A percentile compares a stretch with the other conserved stretches of the same genome.
phyloP scores from a whole-genome alignment of 306 rosid species.

The Dryas drummondii region DNA sequence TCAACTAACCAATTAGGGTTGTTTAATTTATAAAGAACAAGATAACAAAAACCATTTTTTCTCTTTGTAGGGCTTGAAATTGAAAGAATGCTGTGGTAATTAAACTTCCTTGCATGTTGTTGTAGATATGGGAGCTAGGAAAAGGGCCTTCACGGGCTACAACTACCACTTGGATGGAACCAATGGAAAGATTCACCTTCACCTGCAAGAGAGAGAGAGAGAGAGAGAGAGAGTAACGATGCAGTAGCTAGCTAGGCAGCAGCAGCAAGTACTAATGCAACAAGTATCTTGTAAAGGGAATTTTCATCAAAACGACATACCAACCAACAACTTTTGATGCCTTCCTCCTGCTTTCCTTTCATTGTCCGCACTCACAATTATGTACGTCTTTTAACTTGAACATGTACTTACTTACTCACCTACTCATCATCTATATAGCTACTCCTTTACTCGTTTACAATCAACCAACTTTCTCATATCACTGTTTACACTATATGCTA shows the following conservation, averaged over 20 bases:
- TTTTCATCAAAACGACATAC: conserved; percentile 5
- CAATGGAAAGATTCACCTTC: conserved; percentile 20
- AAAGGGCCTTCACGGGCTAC: conserved; percentile 24
- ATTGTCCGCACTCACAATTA: conserved; percentile 8
- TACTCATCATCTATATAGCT: not conserved
- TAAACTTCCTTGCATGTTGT: conserved; percentile 6
- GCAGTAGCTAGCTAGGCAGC: not conserved
- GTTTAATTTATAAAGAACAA: conserved; percentile 1
- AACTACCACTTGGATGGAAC: conserved; percentile 6
- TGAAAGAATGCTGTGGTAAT: not conserved
- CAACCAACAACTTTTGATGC: conserved; percentile 23
- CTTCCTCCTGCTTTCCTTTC: conserved; percentile 22
- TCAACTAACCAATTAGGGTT: not conserved
- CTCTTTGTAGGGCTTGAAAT: not conserved
- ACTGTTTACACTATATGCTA: too few species aligned
- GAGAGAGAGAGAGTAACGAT: not conserved
- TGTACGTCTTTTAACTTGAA: not conserved
- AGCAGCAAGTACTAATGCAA: not conserved
- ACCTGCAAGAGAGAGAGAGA: not conserved
- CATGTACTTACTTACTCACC: not conserved
- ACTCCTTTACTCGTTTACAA: too few species aligned
- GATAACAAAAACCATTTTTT: conserved; percentile 6
- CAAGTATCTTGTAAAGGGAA: conserved; percentile 11
- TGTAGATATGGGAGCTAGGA: not conserved
- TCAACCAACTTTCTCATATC: too few species aligned